Base-by-base conservation (phyloP, 2,329 filamentous ascomycete species). In the Myriosclerotinia curreyana region DNA sequence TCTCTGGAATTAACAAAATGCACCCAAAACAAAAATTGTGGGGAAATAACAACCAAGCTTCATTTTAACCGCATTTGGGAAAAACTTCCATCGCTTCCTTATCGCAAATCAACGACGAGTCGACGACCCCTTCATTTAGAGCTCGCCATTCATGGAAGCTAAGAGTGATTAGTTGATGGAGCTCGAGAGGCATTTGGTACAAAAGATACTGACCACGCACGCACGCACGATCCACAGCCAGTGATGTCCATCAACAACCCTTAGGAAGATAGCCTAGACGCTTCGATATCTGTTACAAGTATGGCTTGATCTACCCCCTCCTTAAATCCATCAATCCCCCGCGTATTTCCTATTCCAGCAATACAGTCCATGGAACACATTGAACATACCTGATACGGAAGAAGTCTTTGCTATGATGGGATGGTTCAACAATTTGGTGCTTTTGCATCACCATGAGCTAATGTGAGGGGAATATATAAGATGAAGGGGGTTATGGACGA, bases 381-480 rank as follows among this genome's bases (percentile, higher is more conserved):
- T 40, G 48, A 61, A 36, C 25, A 38, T 49, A 31, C 58, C 40
- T 25, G 22, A 31, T 46, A 25, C 49, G 40, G 50, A 65, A 68
- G 68, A 65, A 62, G 60, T 28, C 50, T 40, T 60, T 65, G 44
- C 60, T 62, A 65, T 65, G 61, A 65, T 64, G 70, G 66, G 69
- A 63, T 66, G 66, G 44, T 58, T 48, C 25, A 36, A 59, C 20
- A 46, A 15, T 11, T 22, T 48, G 49, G 52, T 62, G 65, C n/a
- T 51, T 9, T 60, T 55, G 40, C 49, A 58, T 38, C 46, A 56
- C 15, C 20, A 53, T 64, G 56, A 65, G 20, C 60, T 50, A 58
- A 42, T 42, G 25, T 65, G 49, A 64, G 48, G 46, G n/a, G 49
- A 38, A 51, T 58, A 66, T 62, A 56, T 62, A 63, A 59, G 34